Percentiles rank a stretch among this genome's conserved stretches.
These are phyloP conservation scores for Skeletonema menzelii DNA, from an alignment of 108 stramenopile species.

Conservation along the genomic window DNA sequence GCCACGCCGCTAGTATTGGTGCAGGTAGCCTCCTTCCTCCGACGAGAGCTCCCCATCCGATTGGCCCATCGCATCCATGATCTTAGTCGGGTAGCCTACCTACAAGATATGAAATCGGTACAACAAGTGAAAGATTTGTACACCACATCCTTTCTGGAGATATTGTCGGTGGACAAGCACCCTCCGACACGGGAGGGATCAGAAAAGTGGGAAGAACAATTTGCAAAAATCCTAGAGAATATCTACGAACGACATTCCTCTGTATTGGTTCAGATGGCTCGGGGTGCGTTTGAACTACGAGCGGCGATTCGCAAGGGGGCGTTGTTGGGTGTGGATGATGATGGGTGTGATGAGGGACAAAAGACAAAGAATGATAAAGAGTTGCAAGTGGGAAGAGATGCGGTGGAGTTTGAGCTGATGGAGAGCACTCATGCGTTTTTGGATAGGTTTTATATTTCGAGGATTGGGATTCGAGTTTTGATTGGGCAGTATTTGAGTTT, in stretches of 20 bases:
- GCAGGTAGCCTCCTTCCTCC: constrained; percentile 90
- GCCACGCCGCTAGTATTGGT: constrained; percentile 43
- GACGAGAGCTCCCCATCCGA: constrained; percentile 96
- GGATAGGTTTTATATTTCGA: constrained; percentile 95
- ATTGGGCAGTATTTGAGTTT: constrained; percentile 95
- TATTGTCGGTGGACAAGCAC: constrained; percentile 66
- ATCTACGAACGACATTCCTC: constrained; percentile 94
- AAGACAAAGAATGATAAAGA: constrained; percentile 14
- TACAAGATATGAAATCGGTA: constrained; percentile 75
- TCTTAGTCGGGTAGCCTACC: constrained; percentile 79
- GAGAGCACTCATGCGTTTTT: constrained; percentile 90
- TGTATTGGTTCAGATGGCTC: constrained; percentile 96
- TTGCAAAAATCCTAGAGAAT: constrained; percentile 81
- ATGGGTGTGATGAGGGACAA: constrained; percentile 24
- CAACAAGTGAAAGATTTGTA: constrained; percentile 91
- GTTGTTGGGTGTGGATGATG: constrained; percentile 21
- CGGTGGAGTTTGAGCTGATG: constrained; percentile 61
- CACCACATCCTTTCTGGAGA: constrained; percentile 84
- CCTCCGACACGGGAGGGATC: constrained; percentile 72
- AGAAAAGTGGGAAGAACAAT: constrained; percentile 53
- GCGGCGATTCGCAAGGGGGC: constrained; percentile 54
- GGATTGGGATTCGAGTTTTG: constrained; percentile 98
- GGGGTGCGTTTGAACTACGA: constrained; percentile 94
- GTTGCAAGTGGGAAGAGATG: constrained; percentile 13
- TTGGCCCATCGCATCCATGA: constrained; percentile 95